Conservation (phyloP, 2,329 filamentous ascomycete species). For the Colletotrichum truncatum region DNA sequence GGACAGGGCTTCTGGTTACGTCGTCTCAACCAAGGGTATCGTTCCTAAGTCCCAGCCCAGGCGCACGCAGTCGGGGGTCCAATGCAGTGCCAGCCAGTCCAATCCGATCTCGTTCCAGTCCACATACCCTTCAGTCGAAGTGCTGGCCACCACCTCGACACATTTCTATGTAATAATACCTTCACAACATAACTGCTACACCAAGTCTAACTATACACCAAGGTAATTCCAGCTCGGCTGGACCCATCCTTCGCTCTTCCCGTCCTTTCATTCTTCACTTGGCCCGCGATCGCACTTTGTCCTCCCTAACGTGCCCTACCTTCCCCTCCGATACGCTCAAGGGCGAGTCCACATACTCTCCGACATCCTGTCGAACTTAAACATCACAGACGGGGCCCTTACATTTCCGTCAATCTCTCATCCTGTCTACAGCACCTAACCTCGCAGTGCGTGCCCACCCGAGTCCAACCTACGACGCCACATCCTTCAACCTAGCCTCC, state of each 20-base stretch:
- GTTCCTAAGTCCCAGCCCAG: not conserved
- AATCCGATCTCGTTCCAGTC: not conserved
- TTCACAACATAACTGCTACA: not conserved
- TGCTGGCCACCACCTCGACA: not conserved
- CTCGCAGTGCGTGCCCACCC: not conserved
- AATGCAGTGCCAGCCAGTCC: too few relatives aligned
- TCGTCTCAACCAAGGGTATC: conserved; percentile 21
- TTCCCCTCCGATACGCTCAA: not conserved
- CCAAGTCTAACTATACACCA: not conserved
- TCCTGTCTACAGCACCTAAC: not conserved
- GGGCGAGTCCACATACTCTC: not conserved
- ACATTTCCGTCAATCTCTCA: not conserved
- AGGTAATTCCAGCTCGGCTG: not conserved
- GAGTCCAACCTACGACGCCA: not conserved
- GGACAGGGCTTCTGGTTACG: conserved; percentile 18
- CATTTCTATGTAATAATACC: not conserved
- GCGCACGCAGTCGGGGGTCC: too few relatives aligned
- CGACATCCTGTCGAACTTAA: conserved; percentile 1
- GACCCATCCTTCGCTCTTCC: not conserved
- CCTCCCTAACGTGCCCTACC: not conserved
- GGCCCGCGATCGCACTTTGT: not conserved
- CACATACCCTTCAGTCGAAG: not conserved
- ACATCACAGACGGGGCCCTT: not conserved
- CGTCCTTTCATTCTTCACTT: conserved; percentile 9
- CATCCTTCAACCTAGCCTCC: not conserved